Evolutionary conservation across 371 early-diverging fungal species (phyloP).

Genomic region (Rhizopus sp.): DNA sequence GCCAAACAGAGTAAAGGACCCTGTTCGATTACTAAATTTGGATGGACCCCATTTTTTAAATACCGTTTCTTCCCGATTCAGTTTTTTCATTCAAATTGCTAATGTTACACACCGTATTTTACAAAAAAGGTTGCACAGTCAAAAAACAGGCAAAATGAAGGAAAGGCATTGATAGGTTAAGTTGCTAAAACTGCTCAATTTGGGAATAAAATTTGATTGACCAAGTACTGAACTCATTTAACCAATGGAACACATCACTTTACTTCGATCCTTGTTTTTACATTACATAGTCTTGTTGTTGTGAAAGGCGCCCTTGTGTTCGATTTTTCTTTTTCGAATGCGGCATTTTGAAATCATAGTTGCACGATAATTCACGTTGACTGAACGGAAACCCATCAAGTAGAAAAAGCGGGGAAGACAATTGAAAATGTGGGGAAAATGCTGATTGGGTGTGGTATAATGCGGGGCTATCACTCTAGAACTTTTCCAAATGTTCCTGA

Average conservation of each 20-base stretch:
- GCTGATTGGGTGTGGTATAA: constrained; percentile 19
- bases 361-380: neutral
- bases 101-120: neutral
- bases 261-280: too few species aligned
- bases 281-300: too few species aligned
- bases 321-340: too few species aligned
- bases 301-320: too few species aligned
- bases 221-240: too few species aligned
- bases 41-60: constrained; percentile 1
- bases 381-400: neutral
- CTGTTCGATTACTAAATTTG: neutral
- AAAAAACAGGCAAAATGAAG: too few species aligned
- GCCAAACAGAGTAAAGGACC: neutral
- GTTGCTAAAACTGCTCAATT: too few species aligned
- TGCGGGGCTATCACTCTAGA: constrained; percentile 11
- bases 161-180: too few species aligned
- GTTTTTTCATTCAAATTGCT: neutral
- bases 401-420: neutral
- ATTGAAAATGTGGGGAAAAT: constrained; percentile 2
- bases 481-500: constrained; percentile 14
- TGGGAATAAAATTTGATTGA: too few species aligned
- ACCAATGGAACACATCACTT: too few species aligned
- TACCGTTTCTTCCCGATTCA: constrained; percentile 14
- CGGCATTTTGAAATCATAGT: neutral
- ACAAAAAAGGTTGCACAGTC: neutral